Evolutionary conservation across 2,329 filamentous ascomycete genomes (phyloP), one percentile per base, ranked within the genome.

Genomic region (Beauveria brongniartii): DNA sequence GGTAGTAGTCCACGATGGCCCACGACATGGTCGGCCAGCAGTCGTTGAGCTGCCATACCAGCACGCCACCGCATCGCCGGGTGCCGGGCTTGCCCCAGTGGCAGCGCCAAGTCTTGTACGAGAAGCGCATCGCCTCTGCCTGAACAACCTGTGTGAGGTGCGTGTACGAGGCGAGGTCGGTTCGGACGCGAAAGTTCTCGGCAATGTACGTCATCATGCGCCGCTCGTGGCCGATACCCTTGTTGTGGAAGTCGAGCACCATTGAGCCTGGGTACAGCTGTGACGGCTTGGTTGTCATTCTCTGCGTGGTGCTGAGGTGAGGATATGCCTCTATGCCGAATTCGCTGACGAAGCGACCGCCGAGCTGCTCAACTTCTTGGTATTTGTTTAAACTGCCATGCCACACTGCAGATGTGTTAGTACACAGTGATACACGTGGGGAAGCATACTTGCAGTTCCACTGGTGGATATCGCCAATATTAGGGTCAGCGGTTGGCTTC

Each of bases 231-330:
- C 89, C 89, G 65, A 86, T 85, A 8, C 88, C 90, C 73, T 93
- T 93, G 74, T 93, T 93, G 74, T 92, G 90, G 69, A 90, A 91
- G 68, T 92, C 89, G 51, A 92, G 78, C 63, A 87, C 86, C 63
- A 87, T 85, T 8, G 87, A 90, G 64, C 90, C 87, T 1, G 89
- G 84, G 34, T 80, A 77, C 22, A 81, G 77, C 60, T 87, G 81
- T 55, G 76, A 70, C 34, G 70, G 70, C 9, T 73, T 67, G 5
- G 79, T 83, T 64, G 91, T 82, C 71, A 86, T 91, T 51, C 80
- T 73, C 53, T 84, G 80, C 64, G 90, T 86, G 0, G 90, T 92
- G 54, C 84, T 78, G 65, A 90, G 80, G 69, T 89, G 83, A 1
- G 90, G 90, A 10, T 70, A 66, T 4, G 71, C 90, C 83, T 70